Evolutionary conservation across 805 yeast species (phyloP).

Genomic region (Metschnikowia kunwiensis): DNA sequence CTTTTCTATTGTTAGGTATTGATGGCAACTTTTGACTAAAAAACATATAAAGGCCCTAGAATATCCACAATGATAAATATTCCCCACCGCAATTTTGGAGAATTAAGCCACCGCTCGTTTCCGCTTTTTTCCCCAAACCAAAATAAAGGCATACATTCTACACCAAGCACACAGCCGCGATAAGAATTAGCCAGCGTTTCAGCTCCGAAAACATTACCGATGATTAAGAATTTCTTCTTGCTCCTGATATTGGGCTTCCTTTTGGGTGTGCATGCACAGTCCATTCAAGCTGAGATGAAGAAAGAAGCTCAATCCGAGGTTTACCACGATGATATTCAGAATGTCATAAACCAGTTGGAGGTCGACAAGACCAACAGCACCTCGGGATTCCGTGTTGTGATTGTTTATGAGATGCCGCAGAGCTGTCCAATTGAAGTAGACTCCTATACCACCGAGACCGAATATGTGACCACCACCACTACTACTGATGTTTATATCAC

Average conservation of each 20-base stretch:
- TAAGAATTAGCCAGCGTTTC: too few species aligned
- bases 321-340: not conserved
- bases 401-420: constrained; percentile 2
- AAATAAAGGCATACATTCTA: too few species aligned
- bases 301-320: not conserved
- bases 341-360: not conserved
- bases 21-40: not conserved
- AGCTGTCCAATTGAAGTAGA: not conserved
- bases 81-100: not conserved
- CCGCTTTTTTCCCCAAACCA: too few species aligned
- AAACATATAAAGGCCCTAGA: not conserved
- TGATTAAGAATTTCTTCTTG: not conserved
- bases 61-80: not conserved
- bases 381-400: not conserved
- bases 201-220: too few species aligned
- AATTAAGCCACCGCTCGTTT: not conserved
- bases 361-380: not conserved
- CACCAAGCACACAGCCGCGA: too few species aligned
- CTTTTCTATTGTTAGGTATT: not conserved
- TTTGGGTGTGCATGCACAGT: not conserved
- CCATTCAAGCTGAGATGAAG: not conserved
- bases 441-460: not conserved
- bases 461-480: not conserved
- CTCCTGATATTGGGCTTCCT: not conserved
- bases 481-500: constrained; percentile 1